These are phyloP conservation scores for Endoconidiophora polonica DNA, from an alignment of 2,329 filamentous ascomycete genomes.

Conservation along the genomic window DNA sequence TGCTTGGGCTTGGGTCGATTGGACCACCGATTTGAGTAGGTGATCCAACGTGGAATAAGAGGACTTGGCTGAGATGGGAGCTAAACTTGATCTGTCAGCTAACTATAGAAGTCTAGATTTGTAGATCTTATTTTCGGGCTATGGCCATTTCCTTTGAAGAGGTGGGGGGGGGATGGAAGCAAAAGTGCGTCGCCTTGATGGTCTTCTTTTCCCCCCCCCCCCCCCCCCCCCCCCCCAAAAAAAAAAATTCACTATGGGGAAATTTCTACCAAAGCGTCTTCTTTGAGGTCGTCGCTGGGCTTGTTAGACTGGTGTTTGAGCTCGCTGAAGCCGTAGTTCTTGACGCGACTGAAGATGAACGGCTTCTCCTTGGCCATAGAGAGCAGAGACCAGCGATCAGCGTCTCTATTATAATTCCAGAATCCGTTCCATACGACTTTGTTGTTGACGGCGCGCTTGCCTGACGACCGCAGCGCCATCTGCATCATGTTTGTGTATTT, in stretches of 20 bases:
- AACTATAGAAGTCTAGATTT: background rate
- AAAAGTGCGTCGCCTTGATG: background rate
- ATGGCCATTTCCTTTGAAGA: background rate
- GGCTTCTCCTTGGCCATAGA: constrained; percentile 44
- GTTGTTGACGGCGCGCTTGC: constrained; percentile 54
- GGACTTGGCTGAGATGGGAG: too few relatives aligned
- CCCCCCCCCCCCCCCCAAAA: background rate
- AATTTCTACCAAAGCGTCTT: too few relatives aligned
- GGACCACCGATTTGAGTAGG: too few relatives aligned
- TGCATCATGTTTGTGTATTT: constrained; percentile 82
- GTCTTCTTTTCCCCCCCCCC: background rate
- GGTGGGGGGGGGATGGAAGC: background rate
- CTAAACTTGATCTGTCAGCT: too few relatives aligned
- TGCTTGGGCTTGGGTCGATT: too few relatives aligned
- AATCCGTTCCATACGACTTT: constrained; percentile 80
- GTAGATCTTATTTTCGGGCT: background rate
- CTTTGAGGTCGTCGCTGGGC: too few relatives aligned
- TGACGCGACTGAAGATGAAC: constrained; percentile 51
- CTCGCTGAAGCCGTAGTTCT: constrained; percentile 39
- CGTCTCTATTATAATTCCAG: constrained; percentile 78
- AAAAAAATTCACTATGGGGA: too few relatives aligned
- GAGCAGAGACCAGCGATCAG: constrained; percentile 84
- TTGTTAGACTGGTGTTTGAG: too few relatives aligned
- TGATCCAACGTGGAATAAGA: too few relatives aligned
- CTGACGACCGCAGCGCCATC: constrained; percentile 49